Evolutionary conservation across 164 flowering plant species (phyloP).

Genomic region (Chimonanthus salicifolius): DNA sequence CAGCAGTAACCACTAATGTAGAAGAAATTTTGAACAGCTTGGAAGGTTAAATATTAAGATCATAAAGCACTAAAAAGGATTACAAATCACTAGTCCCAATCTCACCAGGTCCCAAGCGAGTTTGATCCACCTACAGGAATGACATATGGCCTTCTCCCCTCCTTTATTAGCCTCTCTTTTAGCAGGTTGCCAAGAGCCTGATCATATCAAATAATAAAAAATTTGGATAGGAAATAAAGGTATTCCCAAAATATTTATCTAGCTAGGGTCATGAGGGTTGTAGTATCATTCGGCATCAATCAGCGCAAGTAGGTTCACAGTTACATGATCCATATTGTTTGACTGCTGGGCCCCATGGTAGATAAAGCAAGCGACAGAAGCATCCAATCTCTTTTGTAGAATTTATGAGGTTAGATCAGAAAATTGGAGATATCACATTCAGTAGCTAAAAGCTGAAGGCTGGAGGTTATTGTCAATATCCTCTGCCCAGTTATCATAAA

Average conservation of each 20-base stretch:
- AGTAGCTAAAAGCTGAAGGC: not conserved
- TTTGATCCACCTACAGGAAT: slow-evolving; percentile 99
- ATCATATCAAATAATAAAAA: slow-evolving; percentile 1
- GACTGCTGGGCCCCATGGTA: not conserved
- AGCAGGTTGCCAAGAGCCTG: slow-evolving; percentile 70
- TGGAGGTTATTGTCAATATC: too few relatives aligned
- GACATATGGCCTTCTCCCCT: slow-evolving; percentile 92
- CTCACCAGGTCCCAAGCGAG: slow-evolving; percentile 87
- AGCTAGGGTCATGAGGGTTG: not conserved
- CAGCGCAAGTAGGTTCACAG: not conserved
- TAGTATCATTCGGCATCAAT: not conserved
- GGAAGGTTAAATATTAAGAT: not conserved
- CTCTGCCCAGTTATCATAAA: too few relatives aligned
- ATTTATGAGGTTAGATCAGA: not conserved
- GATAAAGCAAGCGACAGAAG: not conserved
- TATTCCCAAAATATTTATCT: not conserved
- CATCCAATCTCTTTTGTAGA: not conserved
- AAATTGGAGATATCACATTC: not conserved
- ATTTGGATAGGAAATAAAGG: not conserved
- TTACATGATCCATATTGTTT: not conserved
- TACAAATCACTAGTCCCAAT: slow-evolving; percentile 1
- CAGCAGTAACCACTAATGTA: not conserved
- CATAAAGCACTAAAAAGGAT: not conserved
- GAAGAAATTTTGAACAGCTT: not conserved
- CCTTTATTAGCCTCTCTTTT: slow-evolving; percentile 61